Base-by-base conservation (phyloP, 345 rosid genomes). In the Eucalyptus globulus region DNA sequence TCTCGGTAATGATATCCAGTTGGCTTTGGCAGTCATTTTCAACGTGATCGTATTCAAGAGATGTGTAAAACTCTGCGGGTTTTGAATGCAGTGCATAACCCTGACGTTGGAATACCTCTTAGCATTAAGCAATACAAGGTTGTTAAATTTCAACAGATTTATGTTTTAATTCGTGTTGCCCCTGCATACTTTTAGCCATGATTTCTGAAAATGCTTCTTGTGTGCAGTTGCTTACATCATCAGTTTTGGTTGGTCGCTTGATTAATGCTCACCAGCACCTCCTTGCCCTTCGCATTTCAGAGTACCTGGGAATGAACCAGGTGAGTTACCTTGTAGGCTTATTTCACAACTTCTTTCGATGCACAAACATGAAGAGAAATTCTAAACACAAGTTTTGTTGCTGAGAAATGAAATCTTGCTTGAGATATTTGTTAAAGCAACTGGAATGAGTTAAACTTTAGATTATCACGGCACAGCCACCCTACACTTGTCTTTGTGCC, bases 41-140 rank as follows among this genome's bases (percentile, higher is more conserved):
- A 96, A 89, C 98, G 98, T 88, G 98, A 97, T 62, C 96, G 93
- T 90, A 93, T 98, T 51, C 99, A 95, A 90, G 99, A 98, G 92
- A 97, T 94, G 94, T 95, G 97, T 89, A 96, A 95, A 94, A 95
- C 96, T 89, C 94, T 98, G 91, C 94, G 99, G 91, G 97, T 98
- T 87, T 93, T 98, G 92, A 98, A 98, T 91, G 96, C 97, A 87
- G 98, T 94, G 67, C 97, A 95, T 89, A 93, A 94, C 90, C 95
- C 96, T 89, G 95, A 93, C 91, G 94, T 96, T 93, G 99, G 99
- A 93, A 94, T 96, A 72, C 98, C 99, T 89, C 97, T 98, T 86
- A 98, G 97, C 89, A 95, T 98, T 87, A 95, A 93, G 90, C 99
- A 98, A 89, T 97, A 96, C 91, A 98, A 97, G 99, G 99, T 98